A percentile compares a stretch with the other conserved stretches of the same genome.
These are phyloP conservation scores for Penicillium alfredii DNA, from an alignment of 495 filamentous ascomycete genomes.

Conservation along the genomic window DNA sequence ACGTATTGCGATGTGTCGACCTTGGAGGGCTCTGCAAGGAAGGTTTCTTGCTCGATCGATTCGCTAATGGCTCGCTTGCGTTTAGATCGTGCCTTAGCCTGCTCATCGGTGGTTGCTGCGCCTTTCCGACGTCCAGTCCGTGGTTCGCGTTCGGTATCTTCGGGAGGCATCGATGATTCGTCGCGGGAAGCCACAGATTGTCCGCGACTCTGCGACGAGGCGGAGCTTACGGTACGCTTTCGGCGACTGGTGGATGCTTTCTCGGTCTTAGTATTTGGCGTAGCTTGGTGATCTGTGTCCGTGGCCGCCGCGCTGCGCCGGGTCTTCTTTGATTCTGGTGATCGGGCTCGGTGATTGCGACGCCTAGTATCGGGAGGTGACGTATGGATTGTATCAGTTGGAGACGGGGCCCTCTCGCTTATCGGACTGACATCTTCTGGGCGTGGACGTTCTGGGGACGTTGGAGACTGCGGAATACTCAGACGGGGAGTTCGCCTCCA, in stretches of 20 bases:
- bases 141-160: constrained; percentile 37
- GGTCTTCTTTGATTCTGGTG: constrained; percentile 20
- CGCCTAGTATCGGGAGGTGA: constrained; percentile 25
- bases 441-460: constrained; percentile 42
- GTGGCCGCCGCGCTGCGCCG: constrained; percentile 12
- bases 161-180: constrained; percentile 40
- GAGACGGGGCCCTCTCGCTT: constrained; percentile 43
- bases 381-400: constrained; percentile 29
- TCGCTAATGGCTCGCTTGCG: constrained; percentile 40
- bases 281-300: constrained; percentile 20
- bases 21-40: constrained; percentile 26
- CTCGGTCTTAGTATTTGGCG: constrained; percentile 30
- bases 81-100: constrained; percentile 28
- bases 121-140: constrained; percentile 45
- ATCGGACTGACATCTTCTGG: constrained; percentile 50
- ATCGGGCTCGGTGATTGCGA: constrained; percentile 20
- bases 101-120: constrained; percentile 25
- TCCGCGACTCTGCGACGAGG: constrained; percentile 53
- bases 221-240: constrained; percentile 46
- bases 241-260: constrained; percentile 26
- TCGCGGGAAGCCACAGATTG: constrained; percentile 53
- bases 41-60: constrained; percentile 25
- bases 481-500: constrained; percentile 42
- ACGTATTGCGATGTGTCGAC: constrained; percentile 51
- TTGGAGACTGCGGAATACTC: constrained; percentile 36